phyloP scores from a whole-genome alignment of 805 yeast genomes.

The Candida loeiensis region DNA sequence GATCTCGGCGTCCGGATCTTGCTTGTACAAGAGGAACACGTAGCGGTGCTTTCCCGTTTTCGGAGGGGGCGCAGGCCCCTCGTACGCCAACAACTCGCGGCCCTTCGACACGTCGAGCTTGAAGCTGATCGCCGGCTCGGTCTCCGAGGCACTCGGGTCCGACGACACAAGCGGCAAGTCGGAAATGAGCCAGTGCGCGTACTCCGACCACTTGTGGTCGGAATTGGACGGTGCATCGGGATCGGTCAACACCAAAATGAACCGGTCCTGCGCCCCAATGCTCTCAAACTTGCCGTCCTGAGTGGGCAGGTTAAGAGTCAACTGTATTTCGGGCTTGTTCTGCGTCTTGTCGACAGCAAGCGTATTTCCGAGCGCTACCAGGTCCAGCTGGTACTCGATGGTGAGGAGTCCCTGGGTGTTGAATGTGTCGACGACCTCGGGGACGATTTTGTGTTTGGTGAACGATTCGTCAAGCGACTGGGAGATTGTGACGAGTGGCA shows the following conservation, averaged over 20 bases:
- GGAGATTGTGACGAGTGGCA: constrained; percentile 50
- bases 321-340: constrained; percentile 59
- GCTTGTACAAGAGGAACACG: constrained; percentile 72
- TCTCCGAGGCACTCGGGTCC: constrained; percentile 29
- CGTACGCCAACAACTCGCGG: constrained; percentile 50
- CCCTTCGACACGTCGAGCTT: constrained; percentile 35
- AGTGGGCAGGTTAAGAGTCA: constrained; percentile 52
- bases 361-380: constrained; percentile 78
- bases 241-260: constrained; percentile 79
- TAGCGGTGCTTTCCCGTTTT: constrained; percentile 86
- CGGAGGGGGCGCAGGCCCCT: constrained; percentile 89
- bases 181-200: constrained; percentile 66
- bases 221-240: constrained; percentile 89
- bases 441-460: constrained; percentile 46
- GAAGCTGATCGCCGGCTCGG: constrained; percentile 25
- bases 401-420: constrained; percentile 55
- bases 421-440: constrained; percentile 50
- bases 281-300: constrained; percentile 39
- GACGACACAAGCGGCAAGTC: constrained; percentile 44
- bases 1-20: constrained; percentile 43
- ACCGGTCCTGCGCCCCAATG: constrained; percentile 46
- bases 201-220: constrained; percentile 88
- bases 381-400: constrained; percentile 51
- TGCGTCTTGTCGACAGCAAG: constrained; percentile 66
- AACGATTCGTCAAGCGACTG: constrained; percentile 52